These are phyloP conservation scores for Tripterygium wilfordii DNA, from an alignment of 177 flowering plant species.

Conservation along the genomic window DNA sequence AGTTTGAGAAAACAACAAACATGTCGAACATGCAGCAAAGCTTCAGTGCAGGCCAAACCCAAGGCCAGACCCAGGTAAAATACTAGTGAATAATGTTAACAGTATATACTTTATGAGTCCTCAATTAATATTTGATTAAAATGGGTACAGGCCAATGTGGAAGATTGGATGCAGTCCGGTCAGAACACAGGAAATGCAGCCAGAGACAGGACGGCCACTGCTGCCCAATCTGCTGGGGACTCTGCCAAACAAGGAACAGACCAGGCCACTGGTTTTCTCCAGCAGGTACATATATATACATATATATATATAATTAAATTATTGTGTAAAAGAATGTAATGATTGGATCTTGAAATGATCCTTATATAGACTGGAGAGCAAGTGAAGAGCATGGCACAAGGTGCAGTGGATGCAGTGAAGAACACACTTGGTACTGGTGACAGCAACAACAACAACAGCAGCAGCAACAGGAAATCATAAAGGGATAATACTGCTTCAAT, in stretches of 20 bases:
- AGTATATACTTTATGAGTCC: no score
- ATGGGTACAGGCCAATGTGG: slow-evolving; percentile 15
- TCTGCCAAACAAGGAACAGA: slow-evolving; percentile 11
- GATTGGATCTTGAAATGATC: no score
- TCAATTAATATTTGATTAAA: not conserved
- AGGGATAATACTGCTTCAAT: no score
- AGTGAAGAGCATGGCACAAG: slow-evolving; percentile 30
- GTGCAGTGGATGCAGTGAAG: slow-evolving; percentile 31
- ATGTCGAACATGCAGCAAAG: slow-evolving; percentile 23
- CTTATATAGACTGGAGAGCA: slow-evolving; percentile 41
- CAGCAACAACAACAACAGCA: not conserved
- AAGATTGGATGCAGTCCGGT: slow-evolving; percentile 14
- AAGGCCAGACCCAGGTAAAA: slow-evolving; percentile 23
- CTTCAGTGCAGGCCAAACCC: slow-evolving; percentile 22
- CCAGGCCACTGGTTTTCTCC: slow-evolving; percentile 27
- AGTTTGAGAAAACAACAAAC: no score
- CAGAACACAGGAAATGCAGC: slow-evolving; percentile 18
- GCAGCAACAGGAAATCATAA: no score
- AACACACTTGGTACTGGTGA: not conserved
- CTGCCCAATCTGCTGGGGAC: slow-evolving; percentile 10
- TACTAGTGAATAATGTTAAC: not conserved
- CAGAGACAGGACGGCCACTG: slow-evolving; percentile 10
- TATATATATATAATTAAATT: no score
- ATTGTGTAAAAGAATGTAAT: no score
- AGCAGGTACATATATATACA: slow-evolving; percentile 44